phyloP scores from a whole-genome alignment of 2,329 filamentous ascomycete species.

The Karstenula rhodostoma region DNA sequence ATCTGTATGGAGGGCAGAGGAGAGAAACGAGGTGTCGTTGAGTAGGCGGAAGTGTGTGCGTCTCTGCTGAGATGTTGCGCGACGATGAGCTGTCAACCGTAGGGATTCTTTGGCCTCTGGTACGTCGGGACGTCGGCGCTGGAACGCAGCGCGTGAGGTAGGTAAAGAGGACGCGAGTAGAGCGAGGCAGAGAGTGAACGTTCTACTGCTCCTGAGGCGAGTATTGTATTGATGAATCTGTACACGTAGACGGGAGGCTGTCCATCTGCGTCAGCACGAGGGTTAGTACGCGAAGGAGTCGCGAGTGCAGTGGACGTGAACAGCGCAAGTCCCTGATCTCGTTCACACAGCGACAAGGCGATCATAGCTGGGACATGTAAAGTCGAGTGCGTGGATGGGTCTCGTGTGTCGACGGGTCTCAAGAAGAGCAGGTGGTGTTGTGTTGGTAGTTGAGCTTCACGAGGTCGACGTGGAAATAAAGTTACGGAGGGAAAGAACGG shows the following conservation, averaged over 20 bases:
- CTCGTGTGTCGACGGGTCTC: too few species aligned
- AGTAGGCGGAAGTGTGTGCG: too few species aligned
- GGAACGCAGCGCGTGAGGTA: neutral
- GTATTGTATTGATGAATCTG: neutral
- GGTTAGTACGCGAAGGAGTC: neutral
- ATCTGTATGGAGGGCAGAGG: too few species aligned
- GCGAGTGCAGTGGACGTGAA: neutral
- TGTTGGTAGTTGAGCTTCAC: neutral
- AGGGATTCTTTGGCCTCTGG: too few species aligned
- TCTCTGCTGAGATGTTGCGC: too few species aligned
- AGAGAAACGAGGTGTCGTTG: too few species aligned
- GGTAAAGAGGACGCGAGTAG: neutral
- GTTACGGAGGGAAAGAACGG: neutral
- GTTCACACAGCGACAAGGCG: too few species aligned
- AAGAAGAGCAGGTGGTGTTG: neutral
- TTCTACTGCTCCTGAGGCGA: neutral
- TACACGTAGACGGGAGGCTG: neutral
- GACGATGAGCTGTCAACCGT: too few species aligned
- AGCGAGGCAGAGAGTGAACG: neutral
- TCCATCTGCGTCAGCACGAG: too few species aligned
- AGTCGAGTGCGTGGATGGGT: neutral
- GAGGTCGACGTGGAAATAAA: neutral
- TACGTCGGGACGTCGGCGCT: too few species aligned
- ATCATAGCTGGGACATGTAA: neutral
- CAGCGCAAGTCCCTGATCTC: neutral